A percentile compares a stretch with the other conserved stretches of the same genome.
Evolutionary conservation across 2,329 filamentous ascomycete genomes (phyloP).

Genomic region (Pleurostoma richardsiae): DNA sequence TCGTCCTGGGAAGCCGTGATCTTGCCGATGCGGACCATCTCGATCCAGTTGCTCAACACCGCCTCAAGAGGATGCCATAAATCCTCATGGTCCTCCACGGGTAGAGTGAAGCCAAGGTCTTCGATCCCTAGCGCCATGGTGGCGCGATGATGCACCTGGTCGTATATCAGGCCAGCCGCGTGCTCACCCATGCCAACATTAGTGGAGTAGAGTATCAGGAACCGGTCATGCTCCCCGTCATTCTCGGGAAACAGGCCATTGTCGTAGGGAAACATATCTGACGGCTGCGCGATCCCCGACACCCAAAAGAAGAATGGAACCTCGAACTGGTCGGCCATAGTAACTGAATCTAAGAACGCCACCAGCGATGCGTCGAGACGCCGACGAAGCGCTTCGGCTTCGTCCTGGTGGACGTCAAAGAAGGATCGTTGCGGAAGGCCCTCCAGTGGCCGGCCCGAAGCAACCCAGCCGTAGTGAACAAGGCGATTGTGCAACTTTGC

Average conservation of each 20-base stretch:
- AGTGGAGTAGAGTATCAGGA: not conserved
- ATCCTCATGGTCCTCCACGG: conserved; percentile 10
- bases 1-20: conserved; percentile 2
- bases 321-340: not conserved
- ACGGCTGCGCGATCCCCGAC: not conserved
- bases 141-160: not conserved
- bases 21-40: conserved; percentile 10
- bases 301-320: not conserved
- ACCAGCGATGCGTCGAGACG: not conserved
- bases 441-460: not conserved
- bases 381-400: not conserved
- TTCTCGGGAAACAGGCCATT: not conserved
- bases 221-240: not conserved
- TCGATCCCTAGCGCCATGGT: not conserved
- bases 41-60: conserved; percentile 13
- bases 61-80: not conserved
- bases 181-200: not conserved
- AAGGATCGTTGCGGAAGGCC: not conserved
- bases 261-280: not conserved
- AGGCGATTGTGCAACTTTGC: not conserved
- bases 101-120: conserved; percentile 7
- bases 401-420: not conserved
- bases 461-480: not conserved
- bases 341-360: not conserved
- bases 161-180: not conserved